Base-by-base conservation (phyloP, 371 early-diverging fungal genomes). In the Rhizomucor pusillus region DNA sequence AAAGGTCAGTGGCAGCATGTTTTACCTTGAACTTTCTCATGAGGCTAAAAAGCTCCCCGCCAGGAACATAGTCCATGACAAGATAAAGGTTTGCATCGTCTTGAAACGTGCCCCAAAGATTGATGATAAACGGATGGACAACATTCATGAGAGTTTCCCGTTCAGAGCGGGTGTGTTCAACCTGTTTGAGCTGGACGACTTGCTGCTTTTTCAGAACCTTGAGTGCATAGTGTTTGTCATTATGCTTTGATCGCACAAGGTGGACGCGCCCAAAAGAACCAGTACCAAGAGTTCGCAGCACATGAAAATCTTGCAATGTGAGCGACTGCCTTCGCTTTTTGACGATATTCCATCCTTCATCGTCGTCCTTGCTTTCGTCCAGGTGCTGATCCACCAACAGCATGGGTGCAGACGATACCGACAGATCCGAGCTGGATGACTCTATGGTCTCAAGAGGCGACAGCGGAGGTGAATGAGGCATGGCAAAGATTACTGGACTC, bases 261-360 rank as follows among this genome's bases (percentile, higher is more conserved):
- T 90, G 93, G 20, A 96, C 97, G 10, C 97, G 89, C 14, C 99
- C 99, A 82, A 99, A 99, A 2, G 98, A 94, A 11, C 99, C 99
- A 1, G 97, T 95, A 5, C 99, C 99, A 24, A 99, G 55, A 16
- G 90, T 90, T 25, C 89, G 80, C 41, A 78, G 75, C 46, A 88
- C 71, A 29, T 75, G 69, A 58, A 87, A 89, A 46, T 88, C 86
- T 34, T 67, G 66, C 43, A 89, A 65, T 55, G 72, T 72, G 36
- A 85, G 72, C 67, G 99, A 78, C 61, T 90, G 29, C 7, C 29
- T 29, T 7, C 29, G 29, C 7, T 29, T 29, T 7, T 29, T 3
- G 3, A 29, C 29, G 7, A 29, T 29, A 7, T 7, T 29, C 29
- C 5, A 29, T 7, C 29, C 7, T 29, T 29, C 29, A 29, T 29